These are phyloP conservation scores for Dendrobium officinale DNA, from an alignment of 106 monocot species.

Conservation along the genomic window DNA sequence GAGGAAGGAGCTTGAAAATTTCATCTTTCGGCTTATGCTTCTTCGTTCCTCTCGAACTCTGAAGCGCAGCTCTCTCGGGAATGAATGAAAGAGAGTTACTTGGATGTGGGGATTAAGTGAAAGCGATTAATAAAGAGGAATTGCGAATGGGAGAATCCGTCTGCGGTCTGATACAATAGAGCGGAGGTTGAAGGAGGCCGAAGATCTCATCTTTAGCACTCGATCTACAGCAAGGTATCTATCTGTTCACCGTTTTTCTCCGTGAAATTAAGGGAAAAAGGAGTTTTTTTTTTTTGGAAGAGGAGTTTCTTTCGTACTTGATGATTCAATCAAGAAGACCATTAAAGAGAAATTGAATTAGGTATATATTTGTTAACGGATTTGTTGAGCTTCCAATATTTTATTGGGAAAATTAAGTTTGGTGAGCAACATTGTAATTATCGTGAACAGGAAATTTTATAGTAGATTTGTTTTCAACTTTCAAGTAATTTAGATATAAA, in stretches of 20 bases:
- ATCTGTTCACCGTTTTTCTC: neutral
- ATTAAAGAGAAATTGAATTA: neutral
- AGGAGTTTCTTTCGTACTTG: neutral
- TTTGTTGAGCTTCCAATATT: neutral
- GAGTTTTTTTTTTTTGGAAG: neutral
- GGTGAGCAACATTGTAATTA: neutral
- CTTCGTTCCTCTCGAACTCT: neutral
- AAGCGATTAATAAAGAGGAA: neutral
- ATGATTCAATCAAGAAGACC: neutral
- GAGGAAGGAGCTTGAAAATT: neutral
- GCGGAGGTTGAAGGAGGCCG: neutral
- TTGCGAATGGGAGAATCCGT: too few relatives aligned
- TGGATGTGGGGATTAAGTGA: neutral
- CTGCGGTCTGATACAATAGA: too few relatives aligned
- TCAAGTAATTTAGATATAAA: neutral
- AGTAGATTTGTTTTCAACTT: neutral
- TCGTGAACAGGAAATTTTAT: neutral
- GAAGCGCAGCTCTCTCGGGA: neutral
- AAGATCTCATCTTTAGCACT: neutral
- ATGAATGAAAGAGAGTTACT: neutral
- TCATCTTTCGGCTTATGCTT: constrained; percentile 2
- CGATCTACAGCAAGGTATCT: neutral
- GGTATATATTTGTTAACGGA: neutral
- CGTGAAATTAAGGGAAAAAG: neutral
- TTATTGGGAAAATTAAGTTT: neutral